Base-by-base conservation (phyloP, 495 filamentous ascomycete genomes). In the Neurospora sp. region DNA sequence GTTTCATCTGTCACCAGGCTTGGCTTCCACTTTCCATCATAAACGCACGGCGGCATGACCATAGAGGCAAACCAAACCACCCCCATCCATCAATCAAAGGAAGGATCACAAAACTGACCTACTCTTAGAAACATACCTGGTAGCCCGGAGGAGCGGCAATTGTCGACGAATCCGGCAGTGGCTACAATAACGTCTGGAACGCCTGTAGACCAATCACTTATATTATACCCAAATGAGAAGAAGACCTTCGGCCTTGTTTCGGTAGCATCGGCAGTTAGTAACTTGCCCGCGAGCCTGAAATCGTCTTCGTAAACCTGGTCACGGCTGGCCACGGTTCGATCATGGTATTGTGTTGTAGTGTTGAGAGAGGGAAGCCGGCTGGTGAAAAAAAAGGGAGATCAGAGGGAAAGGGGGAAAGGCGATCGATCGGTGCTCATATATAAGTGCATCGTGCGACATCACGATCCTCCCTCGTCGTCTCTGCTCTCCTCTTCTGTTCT, bases 241-340 rank as follows among this genome's bases (percentile, higher is more conserved):
- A 78, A 81, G 74, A 66, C 46, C 74, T 75, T 82, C 79, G 73
- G 81, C 78, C 76, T 70, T 76, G 77, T 75, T 75, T 84, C 80
- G 72, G 80, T 79, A 77, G 76, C 75, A 79, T 84, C 83, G 83
- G 83, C 82, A 85, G 81, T 84, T 85, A 27, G 27, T 27, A 27
- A 27, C 27, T 27, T 27, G 27, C 27, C 27, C 1, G 27, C 76
- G 69, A 48, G 76, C 73, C 78, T 76, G 76, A 77, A 73, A 41
- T 69, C 44, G 39, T 69, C 71, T 59, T 69, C 2, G 70, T 69
- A 69, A 54, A 75, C 76, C 73, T 39, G 76, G 78, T 77, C 62
- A 14, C 35, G 39, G 72, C 44, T 59, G 38, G 20, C 31, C 14
- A 71, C 54, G 27, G 27, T 18, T 66, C 14, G 14, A 35, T 66